Evolutionary conservation across 768 basidiomycete species (phyloP).

Genomic region (Pulveroboletus sp.): DNA sequence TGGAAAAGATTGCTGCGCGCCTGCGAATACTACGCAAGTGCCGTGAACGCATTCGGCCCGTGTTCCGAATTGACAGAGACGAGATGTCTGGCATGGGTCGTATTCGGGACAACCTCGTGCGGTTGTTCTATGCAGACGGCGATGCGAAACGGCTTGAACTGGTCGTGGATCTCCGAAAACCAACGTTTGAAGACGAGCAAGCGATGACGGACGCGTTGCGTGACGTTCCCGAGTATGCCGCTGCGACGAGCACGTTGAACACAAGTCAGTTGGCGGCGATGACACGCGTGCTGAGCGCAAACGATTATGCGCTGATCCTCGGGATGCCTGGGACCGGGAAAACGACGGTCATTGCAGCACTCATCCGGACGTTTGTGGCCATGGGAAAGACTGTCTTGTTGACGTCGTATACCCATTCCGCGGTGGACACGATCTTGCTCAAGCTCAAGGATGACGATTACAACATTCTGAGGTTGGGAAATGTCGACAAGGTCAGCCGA

Average conservation of each 20-base stretch:
- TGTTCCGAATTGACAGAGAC: slow-evolving; percentile 91
- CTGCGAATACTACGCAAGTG: slow-evolving; percentile 23
- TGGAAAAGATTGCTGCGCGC: slow-evolving; percentile 43
- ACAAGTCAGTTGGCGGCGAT: slow-evolving; percentile 68
- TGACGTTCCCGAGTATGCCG: slow-evolving; percentile 29
- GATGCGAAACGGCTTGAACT: slow-evolving; percentile 64
- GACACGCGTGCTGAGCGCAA: slow-evolving; percentile 66
- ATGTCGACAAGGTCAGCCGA: slow-evolving; percentile 75
- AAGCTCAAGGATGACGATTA: slow-evolving; percentile 72
- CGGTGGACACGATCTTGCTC: slow-evolving; percentile 93
- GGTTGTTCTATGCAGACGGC: slow-evolving; percentile 78
- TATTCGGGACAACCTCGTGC: slow-evolving; percentile 86
- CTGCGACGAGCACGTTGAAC: slow-evolving; percentile 51
- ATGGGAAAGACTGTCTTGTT: slow-evolving; percentile 85
- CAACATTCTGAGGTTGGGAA: slow-evolving; percentile 80
- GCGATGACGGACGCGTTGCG: slow-evolving; percentile 12
- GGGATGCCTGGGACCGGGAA: slow-evolving; percentile 99
- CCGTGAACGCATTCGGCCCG: slow-evolving; percentile 20
- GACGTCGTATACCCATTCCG: slow-evolving; percentile 95
- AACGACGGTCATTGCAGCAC: slow-evolving; percentile 88
- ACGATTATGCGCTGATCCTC: slow-evolving; percentile 87
- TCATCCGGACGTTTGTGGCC: slow-evolving; percentile 74
- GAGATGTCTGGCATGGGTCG: slow-evolving; percentile 87
- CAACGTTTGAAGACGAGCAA: slow-evolving; percentile 50
- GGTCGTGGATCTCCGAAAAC: slow-evolving; percentile 76